Evolutionary conservation across 2,329 filamentous ascomycete species (phyloP).

Genomic region (Neofusicoccum umdonicola): DNA sequence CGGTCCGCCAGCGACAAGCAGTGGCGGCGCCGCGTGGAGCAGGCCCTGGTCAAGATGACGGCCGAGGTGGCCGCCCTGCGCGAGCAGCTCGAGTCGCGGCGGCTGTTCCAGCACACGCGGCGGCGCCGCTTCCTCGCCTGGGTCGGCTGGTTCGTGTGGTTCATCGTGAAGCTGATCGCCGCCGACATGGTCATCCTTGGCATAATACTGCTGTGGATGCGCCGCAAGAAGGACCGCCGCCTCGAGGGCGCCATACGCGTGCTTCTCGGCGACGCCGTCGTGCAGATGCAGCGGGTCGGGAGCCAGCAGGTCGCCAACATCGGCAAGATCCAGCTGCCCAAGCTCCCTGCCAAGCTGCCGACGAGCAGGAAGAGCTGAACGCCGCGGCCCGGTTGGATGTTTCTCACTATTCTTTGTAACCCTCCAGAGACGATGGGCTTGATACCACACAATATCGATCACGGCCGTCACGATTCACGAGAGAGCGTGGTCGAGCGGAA

Average conservation of each 20-base stretch:
- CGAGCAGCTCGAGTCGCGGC: slow-evolving; percentile 80
- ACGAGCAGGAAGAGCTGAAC: slow-evolving; percentile 21
- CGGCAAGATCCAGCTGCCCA: slow-evolving; percentile 26
- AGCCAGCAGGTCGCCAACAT: slow-evolving; percentile 24
- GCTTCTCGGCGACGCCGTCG: slow-evolving; percentile 51
- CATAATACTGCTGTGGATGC: slow-evolving; percentile 69
- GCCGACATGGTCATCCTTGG: slow-evolving; percentile 67
- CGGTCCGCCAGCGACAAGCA: slow-evolving; percentile 43
- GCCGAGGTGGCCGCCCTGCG: slow-evolving; percentile 88
- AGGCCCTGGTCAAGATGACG: slow-evolving; percentile 82
- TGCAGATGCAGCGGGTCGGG: slow-evolving; percentile 36
- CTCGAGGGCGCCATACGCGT: slow-evolving; percentile 73
- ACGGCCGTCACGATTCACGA: slow-evolving; percentile 8
- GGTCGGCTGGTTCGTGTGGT: slow-evolving; percentile 69
- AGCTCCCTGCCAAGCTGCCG: slow-evolving; percentile 24
- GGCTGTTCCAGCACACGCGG: slow-evolving; percentile 65
- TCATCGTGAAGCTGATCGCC: slow-evolving; percentile 68
- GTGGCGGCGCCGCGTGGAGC: slow-evolving; percentile 82
- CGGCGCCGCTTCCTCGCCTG: slow-evolving; percentile 66
- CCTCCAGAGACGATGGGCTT: neutral
- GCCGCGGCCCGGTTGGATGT: neutral
- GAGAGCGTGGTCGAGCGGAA: neutral
- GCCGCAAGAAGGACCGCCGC: slow-evolving; percentile 66
- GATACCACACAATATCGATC: slow-evolving; percentile 10
- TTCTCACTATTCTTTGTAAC: neutral